Evolutionary conservation across 1,284 basidiomycete species (phyloP), one percentile per base, ranked within the genome.

Genomic region (Phenoliferia sp.): DNA sequence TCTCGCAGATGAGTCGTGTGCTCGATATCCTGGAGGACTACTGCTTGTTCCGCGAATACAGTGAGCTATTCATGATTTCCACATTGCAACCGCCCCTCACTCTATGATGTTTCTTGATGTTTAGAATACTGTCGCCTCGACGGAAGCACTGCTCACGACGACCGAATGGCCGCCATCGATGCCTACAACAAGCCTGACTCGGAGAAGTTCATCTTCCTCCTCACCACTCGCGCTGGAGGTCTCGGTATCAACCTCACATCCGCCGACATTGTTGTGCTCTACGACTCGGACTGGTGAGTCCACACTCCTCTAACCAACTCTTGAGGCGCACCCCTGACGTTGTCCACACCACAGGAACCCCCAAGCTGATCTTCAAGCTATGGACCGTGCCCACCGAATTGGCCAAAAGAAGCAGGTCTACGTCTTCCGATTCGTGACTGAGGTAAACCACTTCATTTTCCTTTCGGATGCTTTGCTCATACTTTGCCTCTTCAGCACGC

Each of bases 381-480:
- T 99, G 96, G 95, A 99, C 78, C 90, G 95, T 72, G 95, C 95
- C 0, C 95, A 99, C 81, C 91, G 95, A 74, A 98, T 99, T 71
- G 95, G 95, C 2, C 96, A 98, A 81, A 98, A 91, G 61, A 98
- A 98, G 81, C 95, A 99, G 80, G 95, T 98, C 26, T 96, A 95
- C 76, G 96, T 99, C 1, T 99, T 94, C 84, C 84, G 95, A 32
- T 98, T 99, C 79, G 91, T 99, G 75, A 98, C 96, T 0, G 94
- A 97, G 78, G 56, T 58, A 22, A 17, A 34, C 16, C 31, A 6
- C 26, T 31, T 35, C 31, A 10, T 9, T 34, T 1, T 19, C 19
- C 19, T 22, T 15, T 22, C 15, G 22, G 56, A 33, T 7, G 19
- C n/a, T 7, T 28, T 52, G 31, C 39, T 55, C 12, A 59, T 69